A percentile compares a stretch with the other conserved stretches of the same genome.
phyloP scores from a whole-genome alignment of 2,329 filamentous ascomycete genomes.

The Xylariales sp. region DNA sequence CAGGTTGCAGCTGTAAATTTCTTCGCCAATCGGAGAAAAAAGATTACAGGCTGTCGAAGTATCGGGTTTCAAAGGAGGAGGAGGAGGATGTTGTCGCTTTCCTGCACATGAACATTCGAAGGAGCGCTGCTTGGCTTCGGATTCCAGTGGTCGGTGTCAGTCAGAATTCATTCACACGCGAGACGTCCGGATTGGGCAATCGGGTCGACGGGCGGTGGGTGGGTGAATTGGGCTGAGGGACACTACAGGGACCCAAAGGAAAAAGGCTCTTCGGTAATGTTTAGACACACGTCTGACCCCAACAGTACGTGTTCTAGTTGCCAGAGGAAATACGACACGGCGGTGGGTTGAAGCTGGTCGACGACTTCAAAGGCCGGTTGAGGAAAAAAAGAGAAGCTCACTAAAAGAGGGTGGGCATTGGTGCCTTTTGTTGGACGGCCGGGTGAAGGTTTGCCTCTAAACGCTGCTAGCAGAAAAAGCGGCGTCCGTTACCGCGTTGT shows the following conservation, averaged over 20 bases:
- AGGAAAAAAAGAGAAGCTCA: slow-evolving; percentile 4
- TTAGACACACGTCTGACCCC: slow-evolving; percentile 7
- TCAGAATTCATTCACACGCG: neutral
- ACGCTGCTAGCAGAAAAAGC: neutral
- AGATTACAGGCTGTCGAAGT: no score
- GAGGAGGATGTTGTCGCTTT: slow-evolving; percentile 4
- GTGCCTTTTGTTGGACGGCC: slow-evolving; percentile 11
- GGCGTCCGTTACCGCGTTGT: slow-evolving; percentile 9
- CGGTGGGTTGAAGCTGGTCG: slow-evolving; percentile 8
- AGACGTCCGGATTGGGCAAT: slow-evolving; percentile 5
- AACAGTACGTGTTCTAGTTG: slow-evolving; percentile 5
- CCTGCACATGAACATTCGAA: slow-evolving; percentile 4
- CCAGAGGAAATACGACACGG: slow-evolving; percentile 8
- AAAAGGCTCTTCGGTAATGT: slow-evolving; percentile 3
- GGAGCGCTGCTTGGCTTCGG: slow-evolving; percentile 1
- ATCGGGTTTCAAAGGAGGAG: no score
- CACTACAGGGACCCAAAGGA: neutral
- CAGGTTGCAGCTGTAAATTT: no score
- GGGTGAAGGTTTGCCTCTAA: neutral
- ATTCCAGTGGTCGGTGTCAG: slow-evolving; percentile 5
- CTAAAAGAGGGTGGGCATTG: slow-evolving; percentile 5
- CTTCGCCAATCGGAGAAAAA: no score
- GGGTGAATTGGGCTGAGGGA: neutral
- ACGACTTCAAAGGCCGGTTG: slow-evolving; percentile 10
- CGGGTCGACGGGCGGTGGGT: neutral